Evolutionary conservation across 2,329 filamentous ascomycete genomes (phyloP).

Genomic region (Arachnopeziza araneosa): DNA sequence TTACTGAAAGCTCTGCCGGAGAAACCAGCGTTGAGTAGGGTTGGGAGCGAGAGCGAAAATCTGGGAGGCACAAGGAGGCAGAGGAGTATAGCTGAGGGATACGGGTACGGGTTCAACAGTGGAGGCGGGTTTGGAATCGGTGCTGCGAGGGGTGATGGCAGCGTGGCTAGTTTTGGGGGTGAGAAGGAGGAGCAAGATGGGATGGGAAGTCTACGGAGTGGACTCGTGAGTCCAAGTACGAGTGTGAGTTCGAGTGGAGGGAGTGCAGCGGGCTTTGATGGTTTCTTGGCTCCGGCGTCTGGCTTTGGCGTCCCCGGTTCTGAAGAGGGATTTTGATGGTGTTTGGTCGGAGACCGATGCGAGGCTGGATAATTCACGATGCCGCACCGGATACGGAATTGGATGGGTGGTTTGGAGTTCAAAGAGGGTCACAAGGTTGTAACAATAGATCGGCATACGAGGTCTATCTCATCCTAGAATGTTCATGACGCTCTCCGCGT

Average conservation of each 20-base stretch:
- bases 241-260: constrained; percentile 27
- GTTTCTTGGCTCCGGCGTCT: not conserved
- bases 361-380: too few relatives aligned
- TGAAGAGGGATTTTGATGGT: constrained; percentile 47
- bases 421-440: too few relatives aligned
- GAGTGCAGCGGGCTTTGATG: constrained; percentile 4
- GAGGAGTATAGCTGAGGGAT: constrained; percentile 19
- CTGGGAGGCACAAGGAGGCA: constrained; percentile 14
- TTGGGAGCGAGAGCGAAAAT: constrained; percentile 29
- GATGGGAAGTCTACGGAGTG: constrained; percentile 22
- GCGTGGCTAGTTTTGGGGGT: constrained; percentile 18
- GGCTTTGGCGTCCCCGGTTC: not conserved
- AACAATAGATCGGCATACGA: too few relatives aligned
- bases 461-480: too few relatives aligned
- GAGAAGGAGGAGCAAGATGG: constrained; percentile 9
- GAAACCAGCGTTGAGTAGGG: constrained; percentile 60
- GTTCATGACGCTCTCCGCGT: too few relatives aligned
- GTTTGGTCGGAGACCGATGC: constrained; percentile 66
- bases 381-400: too few relatives aligned
- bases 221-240: constrained; percentile 29
- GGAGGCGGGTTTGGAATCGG: constrained; percentile 23
- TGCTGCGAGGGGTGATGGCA: constrained; percentile 19
- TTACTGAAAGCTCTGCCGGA: constrained; percentile 64
- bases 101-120: constrained; percentile 17
- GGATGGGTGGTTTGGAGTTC: too few relatives aligned